These are phyloP conservation scores for Amanita molliuscula DNA, from an alignment of 768 basidiomycete genomes.

Conservation along the genomic window DNA sequence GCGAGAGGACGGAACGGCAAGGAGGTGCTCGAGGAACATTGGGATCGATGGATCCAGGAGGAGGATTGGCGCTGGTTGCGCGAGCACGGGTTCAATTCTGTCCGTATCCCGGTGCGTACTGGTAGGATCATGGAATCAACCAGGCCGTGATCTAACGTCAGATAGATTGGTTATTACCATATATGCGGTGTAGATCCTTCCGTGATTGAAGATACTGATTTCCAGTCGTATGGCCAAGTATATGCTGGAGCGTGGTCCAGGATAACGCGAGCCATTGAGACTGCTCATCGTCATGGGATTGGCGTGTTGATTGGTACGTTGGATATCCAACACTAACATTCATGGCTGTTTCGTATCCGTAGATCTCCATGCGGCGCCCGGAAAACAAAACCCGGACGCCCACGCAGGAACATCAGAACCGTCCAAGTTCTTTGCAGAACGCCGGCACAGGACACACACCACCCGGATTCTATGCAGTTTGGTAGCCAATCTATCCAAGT, in stretches of 20 bases:
- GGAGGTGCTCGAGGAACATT: constrained; percentile 49
- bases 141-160: not conserved
- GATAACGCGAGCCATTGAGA: constrained; percentile 48
- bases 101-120: constrained; percentile 42
- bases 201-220: constrained; percentile 57
- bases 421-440: constrained; percentile 38
- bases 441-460: constrained; percentile 35
- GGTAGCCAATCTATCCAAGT: constrained; percentile 16
- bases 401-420: constrained; percentile 53
- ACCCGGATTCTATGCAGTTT: constrained; percentile 38
- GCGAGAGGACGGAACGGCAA: constrained; percentile 45
- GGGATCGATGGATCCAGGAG: constrained; percentile 63
- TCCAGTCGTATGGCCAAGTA: constrained; percentile 35
- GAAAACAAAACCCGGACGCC: constrained; percentile 62
- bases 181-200: constrained; percentile 47
- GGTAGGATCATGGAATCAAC: no score
- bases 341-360: not conserved
- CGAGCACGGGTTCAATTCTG: constrained; percentile 46
- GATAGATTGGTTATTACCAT: constrained; percentile 67
- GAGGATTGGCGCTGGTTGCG: constrained; percentile 57
- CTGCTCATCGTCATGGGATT: constrained; percentile 45
- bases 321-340: not conserved
- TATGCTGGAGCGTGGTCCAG: constrained; percentile 61
- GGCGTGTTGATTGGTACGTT: constrained; percentile 62
- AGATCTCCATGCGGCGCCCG: constrained; percentile 71